A percentile compares a stretch with the other conserved stretches of the same genome.
Conservation (phyloP, 495 filamentous ascomycete species). For the Penicillium nucicola region DNA sequence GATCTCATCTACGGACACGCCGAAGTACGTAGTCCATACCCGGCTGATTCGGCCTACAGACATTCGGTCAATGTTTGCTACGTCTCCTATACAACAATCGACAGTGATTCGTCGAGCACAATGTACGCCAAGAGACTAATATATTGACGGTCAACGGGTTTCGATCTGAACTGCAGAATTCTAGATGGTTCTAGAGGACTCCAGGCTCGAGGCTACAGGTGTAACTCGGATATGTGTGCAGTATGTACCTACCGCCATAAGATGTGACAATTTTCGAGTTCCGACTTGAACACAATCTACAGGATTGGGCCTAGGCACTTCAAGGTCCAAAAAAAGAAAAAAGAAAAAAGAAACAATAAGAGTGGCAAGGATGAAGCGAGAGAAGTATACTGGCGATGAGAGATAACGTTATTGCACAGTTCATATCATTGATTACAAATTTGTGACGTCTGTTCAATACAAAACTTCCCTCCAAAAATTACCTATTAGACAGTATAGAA, state of each 20-base stretch:
- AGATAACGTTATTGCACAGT: too few species aligned
- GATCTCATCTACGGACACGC: neutral
- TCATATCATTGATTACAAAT: too few species aligned
- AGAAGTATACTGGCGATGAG: too few species aligned
- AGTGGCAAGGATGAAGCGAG: too few species aligned
- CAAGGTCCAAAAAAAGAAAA: too few species aligned
- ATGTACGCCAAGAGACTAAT: neutral
- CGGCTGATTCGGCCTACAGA: neutral
- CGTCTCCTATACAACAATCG: neutral
- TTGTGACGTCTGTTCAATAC: neutral
- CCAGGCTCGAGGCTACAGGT: neutral
- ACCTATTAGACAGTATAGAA: constrained; percentile 6
- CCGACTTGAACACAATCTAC: too few species aligned
- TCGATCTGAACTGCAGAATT: constrained; percentile 9
- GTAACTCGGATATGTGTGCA: neutral
- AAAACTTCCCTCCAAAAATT: neutral
- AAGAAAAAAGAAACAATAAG: too few species aligned
- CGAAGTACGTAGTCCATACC: too few species aligned
- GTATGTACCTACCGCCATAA: neutral
- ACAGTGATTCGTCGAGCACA: neutral
- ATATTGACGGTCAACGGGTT: constrained; percentile 1
- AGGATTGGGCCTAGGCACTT: too few species aligned
- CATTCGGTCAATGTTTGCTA: neutral
- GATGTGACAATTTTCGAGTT: too few species aligned
- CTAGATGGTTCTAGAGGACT: constrained; percentile 10